Evolutionary conservation across 495 filamentous ascomycete species (phyloP).

Genomic region (Penicillium taxi): DNA sequence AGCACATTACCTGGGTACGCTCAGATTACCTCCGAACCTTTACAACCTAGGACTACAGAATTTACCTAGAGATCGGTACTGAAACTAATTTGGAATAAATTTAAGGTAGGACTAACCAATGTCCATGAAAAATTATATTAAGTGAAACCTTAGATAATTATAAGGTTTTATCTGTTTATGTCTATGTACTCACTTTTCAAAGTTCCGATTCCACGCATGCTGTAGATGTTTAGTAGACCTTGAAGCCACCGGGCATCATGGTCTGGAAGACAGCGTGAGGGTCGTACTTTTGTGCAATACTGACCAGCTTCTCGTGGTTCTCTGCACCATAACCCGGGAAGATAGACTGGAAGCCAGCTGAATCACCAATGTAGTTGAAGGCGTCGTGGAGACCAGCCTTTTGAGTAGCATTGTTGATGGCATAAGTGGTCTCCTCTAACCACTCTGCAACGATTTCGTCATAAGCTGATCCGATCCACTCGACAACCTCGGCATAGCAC

Average conservation of each 20-base stretch:
- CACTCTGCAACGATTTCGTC: slow-evolving; percentile 24
- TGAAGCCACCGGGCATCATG: slow-evolving; percentile 33
- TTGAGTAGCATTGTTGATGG: slow-evolving; percentile 28
- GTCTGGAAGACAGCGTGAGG: slow-evolving; percentile 44
- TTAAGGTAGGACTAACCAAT: too few species aligned
- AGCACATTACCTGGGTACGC: too few species aligned
- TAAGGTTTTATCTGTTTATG: too few species aligned
- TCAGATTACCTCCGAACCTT: too few species aligned
- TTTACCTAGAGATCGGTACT: too few species aligned
- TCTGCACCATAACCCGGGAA: slow-evolving; percentile 41
- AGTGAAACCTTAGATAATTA: too few species aligned
- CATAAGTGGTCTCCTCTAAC: slow-evolving; percentile 27
- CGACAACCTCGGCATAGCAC: slow-evolving; percentile 33
- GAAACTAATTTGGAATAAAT: too few species aligned
- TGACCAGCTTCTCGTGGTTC: slow-evolving; percentile 30
- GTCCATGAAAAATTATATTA: too few species aligned
- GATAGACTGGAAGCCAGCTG: slow-evolving; percentile 27
- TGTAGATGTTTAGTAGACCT: slow-evolving; percentile 16
- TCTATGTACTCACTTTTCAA: too few species aligned
- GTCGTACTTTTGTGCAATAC: slow-evolving; percentile 41
- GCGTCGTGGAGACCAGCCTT: slow-evolving; percentile 24
- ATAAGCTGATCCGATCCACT: slow-evolving; percentile 29
- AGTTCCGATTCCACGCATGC: too few species aligned
- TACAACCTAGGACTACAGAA: too few species aligned
- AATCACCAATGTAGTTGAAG: slow-evolving; percentile 30